Percentiles rank a stretch among this genome's conserved stretches.
Conservation (phyloP, 2,329 filamentous ascomycete genomes). For the Fusarium siculi region DNA sequence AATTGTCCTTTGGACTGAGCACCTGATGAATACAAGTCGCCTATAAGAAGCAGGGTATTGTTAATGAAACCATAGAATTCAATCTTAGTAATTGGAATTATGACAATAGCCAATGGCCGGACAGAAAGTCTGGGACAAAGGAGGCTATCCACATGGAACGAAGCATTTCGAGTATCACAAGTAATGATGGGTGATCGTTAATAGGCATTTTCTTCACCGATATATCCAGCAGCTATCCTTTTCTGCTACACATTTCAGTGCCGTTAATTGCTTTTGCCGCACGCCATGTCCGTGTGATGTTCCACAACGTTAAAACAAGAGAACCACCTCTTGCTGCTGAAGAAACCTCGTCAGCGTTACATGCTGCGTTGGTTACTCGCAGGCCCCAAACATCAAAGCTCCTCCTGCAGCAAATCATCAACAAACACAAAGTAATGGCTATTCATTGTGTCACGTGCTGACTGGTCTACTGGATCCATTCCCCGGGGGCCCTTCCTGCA, state of each 20-base stretch:
- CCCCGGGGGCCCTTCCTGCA: slow-evolving; percentile 15
- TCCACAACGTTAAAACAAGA: neutral
- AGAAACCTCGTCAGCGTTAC: slow-evolving; percentile 11
- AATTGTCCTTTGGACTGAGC: neutral
- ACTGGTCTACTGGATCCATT: slow-evolving; percentile 18
- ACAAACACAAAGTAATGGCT: slow-evolving; percentile 21
- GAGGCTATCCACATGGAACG: neutral
- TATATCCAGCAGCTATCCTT: neutral
- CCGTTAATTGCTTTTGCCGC: neutral
- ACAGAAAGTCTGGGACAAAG: neutral
- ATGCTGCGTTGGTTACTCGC: slow-evolving; percentile 14
- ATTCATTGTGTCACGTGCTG: slow-evolving; percentile 26
- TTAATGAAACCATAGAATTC: neutral
- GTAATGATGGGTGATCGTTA: neutral
- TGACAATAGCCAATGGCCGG: neutral
- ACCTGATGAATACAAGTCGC: neutral
- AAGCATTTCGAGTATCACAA: slow-evolving; percentile 7
- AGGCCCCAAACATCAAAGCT: slow-evolving; percentile 12
- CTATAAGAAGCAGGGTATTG: slow-evolving; percentile 21
- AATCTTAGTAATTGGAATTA: slow-evolving; percentile 2
- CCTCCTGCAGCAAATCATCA: slow-evolving; percentile 23
- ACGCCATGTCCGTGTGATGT: neutral
- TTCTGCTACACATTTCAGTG: neutral
- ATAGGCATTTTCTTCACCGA: neutral
- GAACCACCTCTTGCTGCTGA: slow-evolving; percentile 1